Percentiles rank a stretch among this genome's conserved stretches.
Evolutionary conservation across 1,284 basidiomycete species (phyloP).

Genomic region (Macrocystidia cucumis): DNA sequence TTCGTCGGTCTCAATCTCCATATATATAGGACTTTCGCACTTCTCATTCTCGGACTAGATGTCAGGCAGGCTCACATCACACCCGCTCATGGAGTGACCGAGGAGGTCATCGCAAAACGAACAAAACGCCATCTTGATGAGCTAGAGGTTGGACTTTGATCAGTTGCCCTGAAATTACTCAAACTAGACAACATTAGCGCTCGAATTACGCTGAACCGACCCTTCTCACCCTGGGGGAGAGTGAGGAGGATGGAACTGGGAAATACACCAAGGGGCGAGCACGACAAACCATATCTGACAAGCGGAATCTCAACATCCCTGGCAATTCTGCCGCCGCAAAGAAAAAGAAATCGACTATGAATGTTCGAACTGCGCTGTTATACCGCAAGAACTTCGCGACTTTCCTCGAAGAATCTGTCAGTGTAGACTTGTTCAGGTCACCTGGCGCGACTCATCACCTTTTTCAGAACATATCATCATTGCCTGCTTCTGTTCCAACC

Average conservation of each 20-base stretch:
- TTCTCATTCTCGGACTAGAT: too few relatives aligned
- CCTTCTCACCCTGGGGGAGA: conserved; percentile 33
- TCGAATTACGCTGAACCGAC: conserved; percentile 72
- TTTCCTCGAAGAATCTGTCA: conserved; percentile 72
- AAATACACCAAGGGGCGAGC: conserved; percentile 56
- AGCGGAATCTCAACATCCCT: conserved; percentile 40
- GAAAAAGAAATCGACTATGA: conserved; percentile 77
- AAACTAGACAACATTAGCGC: conserved; percentile 32
- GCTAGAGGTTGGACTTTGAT: conserved; percentile 50
- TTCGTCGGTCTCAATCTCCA: too few relatives aligned
- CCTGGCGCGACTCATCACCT: conserved; percentile 1
- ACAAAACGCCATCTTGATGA: conserved; percentile 73
- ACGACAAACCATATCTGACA: conserved; percentile 68
- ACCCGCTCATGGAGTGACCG: conserved; percentile 41
- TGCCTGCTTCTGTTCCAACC: conserved; percentile 38
- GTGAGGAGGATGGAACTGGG: conserved; percentile 31
- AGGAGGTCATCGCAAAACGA: conserved; percentile 66
- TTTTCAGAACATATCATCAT: conserved; percentile 45
- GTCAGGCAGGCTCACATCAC: conserved; percentile 34
- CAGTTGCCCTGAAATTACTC: neutral
- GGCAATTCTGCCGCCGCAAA: conserved; percentile 38
- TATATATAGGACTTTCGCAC: too few relatives aligned
- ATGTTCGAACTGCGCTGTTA: conserved; percentile 66
- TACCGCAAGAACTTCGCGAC: conserved; percentile 71
- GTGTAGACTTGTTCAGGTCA: conserved; percentile 18